Conservation (phyloP, 306 rosid species). For the Aeschynomene evenia region DNA sequence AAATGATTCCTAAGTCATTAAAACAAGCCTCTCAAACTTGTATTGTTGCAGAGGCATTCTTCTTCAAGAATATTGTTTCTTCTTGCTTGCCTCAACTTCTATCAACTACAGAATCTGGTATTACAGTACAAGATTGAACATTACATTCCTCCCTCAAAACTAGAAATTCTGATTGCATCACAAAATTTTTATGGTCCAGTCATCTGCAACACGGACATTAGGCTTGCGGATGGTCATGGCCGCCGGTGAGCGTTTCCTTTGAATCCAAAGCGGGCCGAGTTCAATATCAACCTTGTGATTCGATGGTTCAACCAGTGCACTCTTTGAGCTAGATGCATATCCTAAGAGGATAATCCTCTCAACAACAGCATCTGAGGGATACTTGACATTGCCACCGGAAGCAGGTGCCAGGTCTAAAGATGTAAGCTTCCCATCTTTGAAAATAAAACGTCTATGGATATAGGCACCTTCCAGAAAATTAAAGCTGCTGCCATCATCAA, state of each 20-base stretch:
- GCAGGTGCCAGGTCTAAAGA: conserved; percentile 53
- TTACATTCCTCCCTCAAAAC: not conserved
- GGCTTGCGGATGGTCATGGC: conserved; percentile 77
- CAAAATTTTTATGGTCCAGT: conserved; percentile 70
- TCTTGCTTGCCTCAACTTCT: conserved; percentile 24
- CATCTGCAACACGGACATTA: conserved; percentile 59
- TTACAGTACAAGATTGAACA: conserved; percentile 9
- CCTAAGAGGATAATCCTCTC: conserved; percentile 91
- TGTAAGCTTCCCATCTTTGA: conserved; percentile 64
- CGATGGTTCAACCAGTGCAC: conserved; percentile 67
- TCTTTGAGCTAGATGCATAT: conserved; percentile 50
- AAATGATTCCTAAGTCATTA: conserved; percentile 18
- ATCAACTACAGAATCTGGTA: conserved; percentile 22
- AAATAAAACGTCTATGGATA: conserved; percentile 82
- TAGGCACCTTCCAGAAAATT: conserved; percentile 69
- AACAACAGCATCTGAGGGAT: conserved; percentile 46
- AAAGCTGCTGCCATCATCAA: conserved; percentile 88
- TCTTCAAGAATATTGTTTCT: conserved; percentile 9
- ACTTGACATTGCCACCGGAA: conserved; percentile 35
- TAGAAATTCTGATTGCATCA: conserved; percentile 19
- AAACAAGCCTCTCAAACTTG: conserved; percentile 26
- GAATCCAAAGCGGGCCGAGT: conserved; percentile 68
- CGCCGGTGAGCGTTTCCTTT: conserved; percentile 35
- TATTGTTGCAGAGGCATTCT: not conserved
- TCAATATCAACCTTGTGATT: conserved; percentile 56